Conservation (phyloP, 2,329 filamentous ascomycete species). For the Leptographium galeiforme region DNA sequence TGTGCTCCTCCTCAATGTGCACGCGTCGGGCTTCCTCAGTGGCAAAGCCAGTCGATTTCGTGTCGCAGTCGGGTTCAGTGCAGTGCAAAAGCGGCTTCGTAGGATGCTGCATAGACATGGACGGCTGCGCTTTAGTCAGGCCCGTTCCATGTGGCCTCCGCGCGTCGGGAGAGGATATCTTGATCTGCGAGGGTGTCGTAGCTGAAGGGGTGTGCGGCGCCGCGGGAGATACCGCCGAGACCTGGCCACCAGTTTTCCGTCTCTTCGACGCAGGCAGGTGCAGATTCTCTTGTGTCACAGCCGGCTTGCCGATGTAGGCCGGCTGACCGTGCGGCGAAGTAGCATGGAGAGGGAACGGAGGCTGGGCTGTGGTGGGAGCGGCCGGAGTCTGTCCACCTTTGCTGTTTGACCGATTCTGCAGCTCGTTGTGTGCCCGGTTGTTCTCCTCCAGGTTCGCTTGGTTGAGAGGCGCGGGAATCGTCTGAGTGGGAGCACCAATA, state of each 20-base stretch:
- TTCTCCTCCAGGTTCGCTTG: conserved; percentile 39
- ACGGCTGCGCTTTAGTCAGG: conserved; percentile 7
- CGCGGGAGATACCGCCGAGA: conserved; percentile 22
- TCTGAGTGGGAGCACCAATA: background rate
- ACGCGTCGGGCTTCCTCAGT: conserved; percentile 38
- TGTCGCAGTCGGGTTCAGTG: conserved; percentile 41
- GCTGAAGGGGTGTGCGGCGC: conserved; percentile 19
- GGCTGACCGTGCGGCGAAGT: conserved; percentile 48
- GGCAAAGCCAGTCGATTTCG: conserved; percentile 32
- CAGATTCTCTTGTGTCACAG: conserved; percentile 39
- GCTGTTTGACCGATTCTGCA: conserved; percentile 29
- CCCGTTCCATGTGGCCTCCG: conserved; percentile 21
- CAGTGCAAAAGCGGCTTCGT: conserved; percentile 34
- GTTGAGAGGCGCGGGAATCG: conserved; percentile 21
- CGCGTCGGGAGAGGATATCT: conserved; percentile 33
- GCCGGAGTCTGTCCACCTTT: conserved; percentile 37
- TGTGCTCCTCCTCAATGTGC: conserved; percentile 47
- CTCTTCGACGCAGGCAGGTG: conserved; percentile 43
- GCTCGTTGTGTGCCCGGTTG: conserved; percentile 32
- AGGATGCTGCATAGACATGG: conserved; percentile 13
- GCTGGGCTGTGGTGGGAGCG: conserved; percentile 43
- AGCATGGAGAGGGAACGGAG: conserved; percentile 42
- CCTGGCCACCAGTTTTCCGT: conserved; percentile 30
- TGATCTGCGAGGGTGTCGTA: conserved; percentile 27
- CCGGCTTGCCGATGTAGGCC: conserved; percentile 36